A percentile compares a stretch with the other conserved stretches of the same genome.
These are phyloP conservation scores for Aspergillus ellipticus DNA, from an alignment of 495 filamentous ascomycete genomes.

Conservation along the genomic window DNA sequence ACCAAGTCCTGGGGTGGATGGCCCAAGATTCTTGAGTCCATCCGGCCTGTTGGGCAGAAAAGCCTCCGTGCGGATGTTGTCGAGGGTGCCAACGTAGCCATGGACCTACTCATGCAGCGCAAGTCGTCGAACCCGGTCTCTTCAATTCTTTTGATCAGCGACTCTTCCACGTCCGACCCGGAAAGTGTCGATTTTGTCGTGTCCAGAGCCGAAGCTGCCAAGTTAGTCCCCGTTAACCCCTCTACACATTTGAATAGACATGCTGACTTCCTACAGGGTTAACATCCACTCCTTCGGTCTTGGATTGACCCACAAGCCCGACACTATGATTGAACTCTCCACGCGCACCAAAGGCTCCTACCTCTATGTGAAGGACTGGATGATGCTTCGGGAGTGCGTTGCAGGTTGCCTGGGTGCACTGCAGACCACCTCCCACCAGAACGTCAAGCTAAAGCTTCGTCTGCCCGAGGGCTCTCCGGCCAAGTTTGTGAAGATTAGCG, in stretches of 20 bases:
- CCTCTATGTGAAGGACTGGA: constrained; percentile 99
- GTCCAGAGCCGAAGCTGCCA: constrained; percentile 94
- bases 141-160: constrained; percentile 95
- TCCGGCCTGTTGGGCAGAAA: constrained; percentile 93
- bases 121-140: constrained; percentile 96
- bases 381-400: constrained; percentile 98
- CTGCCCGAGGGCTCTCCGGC: constrained; percentile 95
- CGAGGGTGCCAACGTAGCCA: constrained; percentile 96
- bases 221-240: constrained; percentile 53
- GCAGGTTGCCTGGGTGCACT: constrained; percentile 92
- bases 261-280: constrained; percentile 57
- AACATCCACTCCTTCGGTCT: constrained; percentile 95
- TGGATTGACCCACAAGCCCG: constrained; percentile 95
- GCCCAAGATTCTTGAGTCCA: constrained; percentile 80
- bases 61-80: constrained; percentile 95
- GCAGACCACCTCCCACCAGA: constrained; percentile 96
- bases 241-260: not conserved
- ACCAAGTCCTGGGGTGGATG: constrained; percentile 91
- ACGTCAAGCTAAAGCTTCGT: constrained; percentile 92
- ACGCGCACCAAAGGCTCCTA: constrained; percentile 95
- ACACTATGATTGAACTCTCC: constrained; percentile 97
- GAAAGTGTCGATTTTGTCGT: constrained; percentile 98
- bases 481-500: constrained; percentile 98
- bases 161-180: constrained; percentile 94
- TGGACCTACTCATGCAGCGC: constrained; percentile 98